Conservation (phyloP, 2,329 filamentous ascomycete species). For the Colletotrichum gloeosporioides region DNA sequence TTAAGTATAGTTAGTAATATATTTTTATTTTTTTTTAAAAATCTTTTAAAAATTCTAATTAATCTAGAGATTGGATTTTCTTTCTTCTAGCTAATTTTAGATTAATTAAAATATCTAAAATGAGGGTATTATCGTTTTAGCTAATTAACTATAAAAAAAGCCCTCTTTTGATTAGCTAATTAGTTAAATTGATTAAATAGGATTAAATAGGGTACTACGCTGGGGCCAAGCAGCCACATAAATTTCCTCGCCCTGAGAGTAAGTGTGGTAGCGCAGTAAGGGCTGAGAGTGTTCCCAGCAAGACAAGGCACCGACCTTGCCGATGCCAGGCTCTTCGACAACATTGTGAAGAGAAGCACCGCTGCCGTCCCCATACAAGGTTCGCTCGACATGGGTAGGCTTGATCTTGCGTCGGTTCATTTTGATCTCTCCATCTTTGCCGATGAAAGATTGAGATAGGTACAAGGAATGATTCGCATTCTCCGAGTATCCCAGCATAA, state of each 20-base stretch:
- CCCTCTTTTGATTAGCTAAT: too few species aligned
- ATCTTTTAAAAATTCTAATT: too few species aligned
- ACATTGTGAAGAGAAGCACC: conserved; percentile 42
- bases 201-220: too few species aligned
- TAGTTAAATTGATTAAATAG: too few species aligned
- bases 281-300: conserved; percentile 64
- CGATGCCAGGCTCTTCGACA: conserved; percentile 48
- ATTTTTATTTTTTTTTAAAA: too few species aligned
- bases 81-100: too few species aligned
- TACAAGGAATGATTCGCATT: conserved; percentile 49
- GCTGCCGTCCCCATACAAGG: conserved; percentile 17
- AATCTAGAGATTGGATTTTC: too few species aligned
- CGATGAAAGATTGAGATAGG: conserved; percentile 51
- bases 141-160: too few species aligned
- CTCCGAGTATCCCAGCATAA: conserved; percentile 55
- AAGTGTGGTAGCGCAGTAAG: conserved; percentile 38
- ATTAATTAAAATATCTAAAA: too few species aligned
- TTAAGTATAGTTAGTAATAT: too few species aligned
- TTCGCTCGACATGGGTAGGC: conserved; percentile 57
- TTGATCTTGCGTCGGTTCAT: conserved; percentile 55
- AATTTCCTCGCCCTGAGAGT: conserved; percentile 29
- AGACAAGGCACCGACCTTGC: conserved; percentile 57
- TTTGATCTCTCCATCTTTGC: conserved; percentile 41
- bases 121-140: too few species aligned
- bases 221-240: conserved; percentile 34